Evolutionary conservation across 768 basidiomycete species (phyloP).

Genomic region (Trametopsis cervina): DNA sequence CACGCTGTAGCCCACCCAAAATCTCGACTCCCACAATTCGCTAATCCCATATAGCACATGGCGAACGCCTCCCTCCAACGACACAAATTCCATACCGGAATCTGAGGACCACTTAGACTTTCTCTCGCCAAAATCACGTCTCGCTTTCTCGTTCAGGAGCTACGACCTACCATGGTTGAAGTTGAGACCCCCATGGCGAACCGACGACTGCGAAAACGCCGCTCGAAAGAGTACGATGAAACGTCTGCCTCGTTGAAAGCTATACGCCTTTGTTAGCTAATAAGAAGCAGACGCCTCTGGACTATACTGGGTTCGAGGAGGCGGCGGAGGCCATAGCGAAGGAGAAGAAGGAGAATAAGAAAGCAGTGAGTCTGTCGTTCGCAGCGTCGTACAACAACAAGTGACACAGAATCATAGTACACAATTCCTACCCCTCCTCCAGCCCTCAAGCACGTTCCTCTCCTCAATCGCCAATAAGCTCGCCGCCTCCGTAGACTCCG

Average conservation of each 20-base stretch:
- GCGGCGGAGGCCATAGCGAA: too few species aligned
- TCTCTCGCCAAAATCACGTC: too few species aligned
- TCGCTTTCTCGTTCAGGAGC: constrained; percentile 2
- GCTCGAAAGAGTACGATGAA: too few species aligned
- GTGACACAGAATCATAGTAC: too few species aligned
- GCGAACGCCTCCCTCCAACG: too few species aligned
- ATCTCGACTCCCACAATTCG: too few species aligned
- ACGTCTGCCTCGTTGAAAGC: neutral
- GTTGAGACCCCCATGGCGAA: too few species aligned
- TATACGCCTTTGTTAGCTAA: constrained; percentile 3
- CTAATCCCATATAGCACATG: too few species aligned
- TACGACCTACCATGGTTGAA: neutral
- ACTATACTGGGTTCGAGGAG: neutral
- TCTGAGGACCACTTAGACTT: constrained; percentile 12
- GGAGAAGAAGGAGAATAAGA: too few species aligned
- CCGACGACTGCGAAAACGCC: too few species aligned
- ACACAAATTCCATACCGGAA: neutral
- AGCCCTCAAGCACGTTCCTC: constrained; percentile 31
- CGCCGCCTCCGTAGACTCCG: constrained; percentile 14
- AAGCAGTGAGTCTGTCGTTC: too few species aligned
- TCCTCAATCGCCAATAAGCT: constrained; percentile 28
- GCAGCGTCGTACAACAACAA: constrained; percentile 1
- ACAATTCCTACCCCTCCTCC: constrained; percentile 46
- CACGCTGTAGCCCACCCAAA: too few species aligned
- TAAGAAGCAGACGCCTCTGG: neutral